Base-by-base conservation (phyloP, 192 early-diverging fungal species). In the Backusella parvicylindrica region DNA sequence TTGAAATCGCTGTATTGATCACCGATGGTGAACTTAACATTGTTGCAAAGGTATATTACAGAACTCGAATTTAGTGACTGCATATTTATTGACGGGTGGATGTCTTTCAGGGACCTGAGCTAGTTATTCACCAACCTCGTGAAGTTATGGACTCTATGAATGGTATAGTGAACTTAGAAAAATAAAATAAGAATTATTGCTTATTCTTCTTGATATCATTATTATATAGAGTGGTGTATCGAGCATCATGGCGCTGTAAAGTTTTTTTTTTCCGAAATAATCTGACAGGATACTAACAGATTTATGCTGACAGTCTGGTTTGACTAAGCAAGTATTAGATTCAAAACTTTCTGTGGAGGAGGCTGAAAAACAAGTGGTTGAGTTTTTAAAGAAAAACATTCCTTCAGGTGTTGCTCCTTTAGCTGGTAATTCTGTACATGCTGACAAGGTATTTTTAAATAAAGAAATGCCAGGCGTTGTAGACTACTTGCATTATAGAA, bases 371-470 rank as follows among this genome's bases (percentile, higher is more conserved):
- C 80, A 86, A 41, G 89, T 98, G 30, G 79, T 98, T 6, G 83
- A 79, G 2, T 95, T 97, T 68, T 84, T 98, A 67, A 85, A 91
- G 70, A 32, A 83, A 26, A 89, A 96, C 80, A 88, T 95, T 76
- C 86, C 89, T 16, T 68, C 79, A 1, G 74, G 90, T 30, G 76
- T 84, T 1, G 95, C 89, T 0, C 86, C 94, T 11, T 83, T 99
- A 31, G 96, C 95, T 1, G 97, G 97, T 18, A 99, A 96, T 85
- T 93, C 94, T 41, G 94, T 98, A 18, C 97, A 99, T 78, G 91
- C 91, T 12, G 97, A 99, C 77, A 91, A 94, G 47, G 87, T 84
- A 67, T 99, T 97, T 56, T 77, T 99, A 71, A 82, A 86, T 35
- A 88, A 91, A 68, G 91, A 92, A 56, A 96, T 97, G 94, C 92